Base-by-base conservation (phyloP, 1,139 yeast species). In the Yarrowia galli region DNA sequence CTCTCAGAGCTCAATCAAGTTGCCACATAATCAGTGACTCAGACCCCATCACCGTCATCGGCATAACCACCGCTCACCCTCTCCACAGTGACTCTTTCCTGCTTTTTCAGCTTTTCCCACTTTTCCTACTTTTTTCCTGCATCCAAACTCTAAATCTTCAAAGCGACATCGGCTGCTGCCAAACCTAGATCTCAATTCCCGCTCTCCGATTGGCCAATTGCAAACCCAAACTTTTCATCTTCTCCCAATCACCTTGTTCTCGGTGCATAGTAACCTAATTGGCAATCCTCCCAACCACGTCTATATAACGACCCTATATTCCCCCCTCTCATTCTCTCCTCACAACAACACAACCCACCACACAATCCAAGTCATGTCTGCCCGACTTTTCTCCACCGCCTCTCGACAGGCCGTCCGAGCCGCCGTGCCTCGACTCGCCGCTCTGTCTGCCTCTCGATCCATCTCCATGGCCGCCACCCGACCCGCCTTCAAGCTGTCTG, bases 361-460 rank as follows among this genome's bases (percentile, higher is more conserved):
- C 45, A 23, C 9, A 36, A n/a, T 18, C 63, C 10, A 51, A 42
- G 48, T 10, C 43, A 71, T 75, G 61, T 72, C 75, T 58, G 69
- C 69, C 65, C 72, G 74, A 68, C 68, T 72, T 32, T 51, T 69
- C 61, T 69, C 71, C 54, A 38, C 20, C 36, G 61, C 61, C 61
- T 53, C 60, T 36, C 60, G 60, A 53, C 60, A 53, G 60, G 61
- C 61, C 18, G n/a, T 46, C n/a, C 46, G 48, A 38, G 49, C 32
- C 38, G 64, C 64, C 28, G 49, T 25, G n/a, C 18, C 56, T 23
- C 56, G 56, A 53, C 16, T 49, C 6, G 61, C 60, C n/a, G 10
- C 61, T 20, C 70, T 74, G 48, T 71, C 75, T 20, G 48, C 48
- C 60, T 67, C 69, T 53, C 72, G 74, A 68, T 67, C 72, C 42